Evolutionary conservation across 129 eudicot genomes (phyloP).

Genomic region (Dittrichia graveolens): DNA sequence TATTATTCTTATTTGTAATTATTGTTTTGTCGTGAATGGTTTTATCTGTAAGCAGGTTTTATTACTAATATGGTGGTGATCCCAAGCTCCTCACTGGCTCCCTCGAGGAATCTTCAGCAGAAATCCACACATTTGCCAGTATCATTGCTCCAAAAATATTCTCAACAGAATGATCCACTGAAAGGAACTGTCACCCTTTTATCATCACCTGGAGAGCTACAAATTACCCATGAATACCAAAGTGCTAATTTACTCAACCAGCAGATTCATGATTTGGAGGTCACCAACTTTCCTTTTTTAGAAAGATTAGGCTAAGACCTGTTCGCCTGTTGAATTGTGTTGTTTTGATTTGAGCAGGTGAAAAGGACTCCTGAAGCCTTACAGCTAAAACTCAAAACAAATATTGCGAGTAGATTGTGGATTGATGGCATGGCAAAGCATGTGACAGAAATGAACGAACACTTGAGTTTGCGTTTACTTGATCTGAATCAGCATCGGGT

Average conservation of each 20-base stretch:
- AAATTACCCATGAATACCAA: slow-evolving; percentile 33
- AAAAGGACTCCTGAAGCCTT: slow-evolving; percentile 43
- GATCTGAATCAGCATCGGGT: slow-evolving; percentile 35
- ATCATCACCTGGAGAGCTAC: slow-evolving; percentile 32
- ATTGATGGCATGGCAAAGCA: slow-evolving; percentile 44
- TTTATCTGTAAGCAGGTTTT: slow-evolving; percentile 29
- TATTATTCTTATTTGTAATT: neutral
- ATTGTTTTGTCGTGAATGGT: neutral
- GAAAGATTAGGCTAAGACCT: neutral
- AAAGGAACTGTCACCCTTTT: slow-evolving; percentile 32
- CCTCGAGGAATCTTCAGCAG: slow-evolving; percentile 31
- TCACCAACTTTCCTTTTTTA: slow-evolving; percentile 4
- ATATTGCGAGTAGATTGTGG: slow-evolving; percentile 33
- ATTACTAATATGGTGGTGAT: slow-evolving; percentile 47
- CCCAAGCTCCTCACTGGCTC: slow-evolving; percentile 41
- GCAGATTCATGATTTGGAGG: slow-evolving; percentile 49
- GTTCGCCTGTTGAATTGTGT: neutral
- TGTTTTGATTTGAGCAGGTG: slow-evolving; percentile 25
- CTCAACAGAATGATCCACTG: slow-evolving; percentile 23
- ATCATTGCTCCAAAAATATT: slow-evolving; percentile 41
- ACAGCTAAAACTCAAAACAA: slow-evolving; percentile 40
- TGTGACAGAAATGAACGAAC: slow-evolving; percentile 43
- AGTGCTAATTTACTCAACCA: slow-evolving; percentile 37
- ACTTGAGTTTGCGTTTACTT: slow-evolving; percentile 34
- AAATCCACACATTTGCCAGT: slow-evolving; percentile 35